Conservation (phyloP, 495 filamentous ascomycete species). For the Xylaria palmicola region DNA sequence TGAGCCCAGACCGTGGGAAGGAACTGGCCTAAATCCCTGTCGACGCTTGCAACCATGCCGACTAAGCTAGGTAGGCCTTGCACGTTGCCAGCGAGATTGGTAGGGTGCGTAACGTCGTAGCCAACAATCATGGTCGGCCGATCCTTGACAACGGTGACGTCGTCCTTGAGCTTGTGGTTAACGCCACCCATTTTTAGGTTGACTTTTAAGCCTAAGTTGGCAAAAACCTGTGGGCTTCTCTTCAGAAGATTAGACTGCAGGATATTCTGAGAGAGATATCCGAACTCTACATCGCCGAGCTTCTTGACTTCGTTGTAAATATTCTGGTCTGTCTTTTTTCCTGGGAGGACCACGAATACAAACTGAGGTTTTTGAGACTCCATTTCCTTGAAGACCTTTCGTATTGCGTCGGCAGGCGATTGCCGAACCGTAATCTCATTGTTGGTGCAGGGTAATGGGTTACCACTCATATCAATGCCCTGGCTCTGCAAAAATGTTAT, state of each 20-base stretch:
- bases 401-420: slow-evolving; percentile 6
- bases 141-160: slow-evolving; percentile 57
- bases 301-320: slow-evolving; percentile 70
- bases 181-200: slow-evolving; percentile 82
- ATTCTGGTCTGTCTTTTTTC: slow-evolving; percentile 38
- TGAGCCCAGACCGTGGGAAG: slow-evolving; percentile 64
- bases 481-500: slow-evolving; percentile 35
- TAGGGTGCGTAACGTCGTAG: slow-evolving; percentile 87
- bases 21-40: slow-evolving; percentile 64
- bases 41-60: slow-evolving; percentile 69
- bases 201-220: slow-evolving; percentile 78
- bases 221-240: slow-evolving; percentile 53
- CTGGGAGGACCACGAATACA: slow-evolving; percentile 64
- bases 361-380: slow-evolving; percentile 38
- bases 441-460: background rate
- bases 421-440: background rate
- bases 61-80: slow-evolving; percentile 64
- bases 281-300: slow-evolving; percentile 60
- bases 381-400: slow-evolving; percentile 20
- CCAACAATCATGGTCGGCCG: slow-evolving; percentile 74
- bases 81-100: slow-evolving; percentile 60
- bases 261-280: slow-evolving; percentile 65
- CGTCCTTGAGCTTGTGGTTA: slow-evolving; percentile 61
- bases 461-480: slow-evolving; percentile 33
- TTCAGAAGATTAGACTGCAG: slow-evolving; percentile 53